Evolutionary conservation across 1,139 yeast species (phyloP), one percentile per base, ranked within the genome.

Genomic region (Chernovozyma aurita): DNA sequence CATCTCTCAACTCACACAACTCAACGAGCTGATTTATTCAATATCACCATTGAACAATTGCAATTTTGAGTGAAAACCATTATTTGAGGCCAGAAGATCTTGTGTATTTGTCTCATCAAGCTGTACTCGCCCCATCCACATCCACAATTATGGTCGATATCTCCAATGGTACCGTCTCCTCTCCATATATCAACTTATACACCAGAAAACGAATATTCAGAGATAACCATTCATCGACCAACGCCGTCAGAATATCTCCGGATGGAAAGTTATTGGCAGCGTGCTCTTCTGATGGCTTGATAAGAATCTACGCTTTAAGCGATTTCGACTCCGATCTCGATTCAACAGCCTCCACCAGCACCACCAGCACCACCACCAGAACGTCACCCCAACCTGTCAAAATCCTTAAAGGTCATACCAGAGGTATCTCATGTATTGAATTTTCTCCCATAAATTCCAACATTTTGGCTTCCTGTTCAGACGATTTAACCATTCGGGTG

Each of bases 401-500:
- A 14, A 63, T 68, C 3, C 54, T 84, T 4, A 51, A 48, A 4
- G 92, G 90, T 1, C 96, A 87, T 49, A 55, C 74, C 3, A 69
- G 63, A 35, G 95, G 95, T 0, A 63, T 87, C 3, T 80, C 86
- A 4, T 86, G 80, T 42, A 50, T 87, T 1, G 71, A 73, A 24
- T 92, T 88, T 77, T 77, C 92, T 0, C 90, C 92, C 2, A 59
- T 63, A 24, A 82, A 85, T 53, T 71, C 84, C n/a, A 64, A 68
- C 40, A 75, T 82, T 33, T 44, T 92, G 4, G 97, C 95, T 2
- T 78, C 95, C 0, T 92, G 84, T 1, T 83, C 95, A 0, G 97
- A 92, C 53, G 98, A 92, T 57, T 68, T 80, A 43, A 80, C 95
- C 0, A 71, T 90, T 5, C 70, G 92, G 30, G 61, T 92, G 3